These are phyloP conservation scores for Eucommia ulmoides DNA, from an alignment of 257 asterid species.

Conservation along the genomic window DNA sequence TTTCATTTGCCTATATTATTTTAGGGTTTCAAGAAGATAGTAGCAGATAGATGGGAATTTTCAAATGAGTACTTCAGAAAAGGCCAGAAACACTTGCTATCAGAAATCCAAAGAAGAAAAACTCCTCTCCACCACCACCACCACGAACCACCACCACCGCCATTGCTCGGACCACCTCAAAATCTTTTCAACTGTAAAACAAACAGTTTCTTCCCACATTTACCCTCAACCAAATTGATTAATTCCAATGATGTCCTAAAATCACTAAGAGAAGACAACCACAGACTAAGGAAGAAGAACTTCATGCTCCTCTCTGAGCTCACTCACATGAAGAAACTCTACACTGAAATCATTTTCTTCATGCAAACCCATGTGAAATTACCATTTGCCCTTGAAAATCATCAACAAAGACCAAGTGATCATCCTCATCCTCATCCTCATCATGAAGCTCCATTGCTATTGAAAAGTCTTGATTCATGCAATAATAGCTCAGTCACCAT, in stretches of 20 bases:
- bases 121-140: neutral
- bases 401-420: neutral
- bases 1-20: too few species aligned
- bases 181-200: too few species aligned
- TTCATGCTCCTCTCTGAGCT: neutral
- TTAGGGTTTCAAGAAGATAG: neutral
- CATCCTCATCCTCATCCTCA: neutral
- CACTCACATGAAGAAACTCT: neutral
- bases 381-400: neutral
- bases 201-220: too few species aligned
- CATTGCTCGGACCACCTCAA: neutral
- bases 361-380: neutral
- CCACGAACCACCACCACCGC: neutral
- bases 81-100: neutral
- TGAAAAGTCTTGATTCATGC: neutral
- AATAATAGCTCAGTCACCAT: neutral
- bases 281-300: neutral
- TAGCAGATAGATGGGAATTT: neutral
- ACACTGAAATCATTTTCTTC: neutral
- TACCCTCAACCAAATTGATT: too few species aligned
- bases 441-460: neutral
- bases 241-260: neutral
- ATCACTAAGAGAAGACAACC: neutral
- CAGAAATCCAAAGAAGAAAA: neutral
- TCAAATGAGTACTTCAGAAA: neutral